Base-by-base conservation (phyloP, 768 basidiomycete species). In the Leccinum rimulosum region DNA sequence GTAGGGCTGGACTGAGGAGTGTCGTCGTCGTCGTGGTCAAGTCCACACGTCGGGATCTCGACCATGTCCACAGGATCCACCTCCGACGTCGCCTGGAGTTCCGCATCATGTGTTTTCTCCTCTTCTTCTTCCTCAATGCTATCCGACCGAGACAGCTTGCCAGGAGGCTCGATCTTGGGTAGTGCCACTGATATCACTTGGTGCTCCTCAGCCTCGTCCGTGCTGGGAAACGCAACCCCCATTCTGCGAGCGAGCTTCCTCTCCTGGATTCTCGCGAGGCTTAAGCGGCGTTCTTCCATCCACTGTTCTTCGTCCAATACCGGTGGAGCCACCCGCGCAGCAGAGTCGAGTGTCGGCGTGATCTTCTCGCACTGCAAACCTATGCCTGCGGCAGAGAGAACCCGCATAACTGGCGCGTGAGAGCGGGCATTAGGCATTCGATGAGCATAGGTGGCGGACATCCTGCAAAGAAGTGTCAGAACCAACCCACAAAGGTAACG, bases 341-440 rank as follows among this genome's bases (percentile, higher is more conserved):
- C 10, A 9, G 52, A 52, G 14, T 65, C 70, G 1, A 36, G 3
- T 3, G 50, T 40, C 3, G 62, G 43, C 1, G 50, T 50, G 12
- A 63, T 25, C 43, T 64, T 68, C 50, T 75, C 73, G 3, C 67
- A 66, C 10, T 59, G 49, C 49, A 75, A 31, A 6, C 66, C 60
- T 11, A 80, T 70, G 1, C 86, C 86, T 0, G 91, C 88, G 4
- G 83, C 83, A 36, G 79, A 75, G 40, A 94, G 81, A 17, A 93
- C 84, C 33, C 83, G 82, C 52, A 77, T 70, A 54, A 96, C 87
- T 1, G 90, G 84, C 0, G 86, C 84, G 64, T 97, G 94, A 4
- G 83, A 84, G 48, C 85, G 82, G 2, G 90, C 79, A 14, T 76
- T 85, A 50, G 82, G 85, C 94, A 97, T 97, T 6, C 93, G 85